Percentiles rank a stretch among this genome's conserved stretches.
Conservation (phyloP, 129 eudicot species). For the Heracleum sosnowskyi region DNA sequence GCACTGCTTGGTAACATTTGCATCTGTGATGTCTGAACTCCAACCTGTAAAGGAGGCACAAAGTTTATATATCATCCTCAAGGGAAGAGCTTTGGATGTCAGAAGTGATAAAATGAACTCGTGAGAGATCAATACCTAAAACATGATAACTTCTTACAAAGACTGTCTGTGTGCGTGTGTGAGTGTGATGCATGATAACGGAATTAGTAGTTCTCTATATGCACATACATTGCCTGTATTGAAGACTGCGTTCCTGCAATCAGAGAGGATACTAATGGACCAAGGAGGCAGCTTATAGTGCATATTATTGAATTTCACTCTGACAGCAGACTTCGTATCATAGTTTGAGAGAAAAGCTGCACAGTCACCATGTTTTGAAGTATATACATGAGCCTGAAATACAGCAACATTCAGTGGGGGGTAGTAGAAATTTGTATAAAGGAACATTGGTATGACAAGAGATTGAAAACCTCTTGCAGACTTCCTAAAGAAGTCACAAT, state of each 20-base stretch:
- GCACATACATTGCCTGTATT: slow-evolving; percentile 37
- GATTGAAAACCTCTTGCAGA: slow-evolving; percentile 33
- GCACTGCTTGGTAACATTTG: slow-evolving; percentile 41
- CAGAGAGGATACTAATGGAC: slow-evolving; percentile 49
- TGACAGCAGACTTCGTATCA: slow-evolving; percentile 31
- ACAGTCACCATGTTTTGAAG: slow-evolving; percentile 35
- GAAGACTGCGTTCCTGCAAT: slow-evolving; percentile 40
- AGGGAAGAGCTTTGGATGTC: not conserved
- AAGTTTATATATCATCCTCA: not conserved
- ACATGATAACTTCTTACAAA: too few species aligned
- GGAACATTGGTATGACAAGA: slow-evolving; percentile 1
- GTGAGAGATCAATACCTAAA: not conserved
- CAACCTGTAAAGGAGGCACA: slow-evolving; percentile 23
- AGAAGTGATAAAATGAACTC: too few species aligned
- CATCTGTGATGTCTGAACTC: slow-evolving; percentile 46
- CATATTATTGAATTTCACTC: slow-evolving; percentile 44
- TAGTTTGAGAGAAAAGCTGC: slow-evolving; percentile 46
- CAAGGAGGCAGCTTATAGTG: slow-evolving; percentile 49
- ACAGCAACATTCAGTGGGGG: not conserved
- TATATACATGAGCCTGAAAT: slow-evolving; percentile 39
- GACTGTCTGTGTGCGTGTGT: too few species aligned
- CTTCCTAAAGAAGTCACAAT: slow-evolving; percentile 35
- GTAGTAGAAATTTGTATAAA: not conserved
- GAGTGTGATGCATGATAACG: not conserved
- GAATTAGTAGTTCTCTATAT: not conserved